A percentile compares a stretch with the other conserved stretches of the same genome.
Evolutionary conservation across 768 basidiomycete species (phyloP).

Genomic region (Rhizopogon vinicolor): DNA sequence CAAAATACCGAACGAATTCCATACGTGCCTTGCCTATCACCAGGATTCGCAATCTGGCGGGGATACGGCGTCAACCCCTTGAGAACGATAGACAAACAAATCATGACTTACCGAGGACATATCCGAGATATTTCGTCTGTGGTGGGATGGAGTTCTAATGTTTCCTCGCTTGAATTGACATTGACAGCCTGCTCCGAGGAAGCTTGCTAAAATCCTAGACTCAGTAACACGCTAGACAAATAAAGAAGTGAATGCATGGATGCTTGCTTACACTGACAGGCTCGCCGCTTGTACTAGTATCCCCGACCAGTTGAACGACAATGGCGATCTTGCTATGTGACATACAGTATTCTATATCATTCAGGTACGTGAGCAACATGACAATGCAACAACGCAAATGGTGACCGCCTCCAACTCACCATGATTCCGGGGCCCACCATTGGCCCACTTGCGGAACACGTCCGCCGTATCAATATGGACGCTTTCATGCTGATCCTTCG

Average conservation of each 20-base stretch:
- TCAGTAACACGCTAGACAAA: neutral
- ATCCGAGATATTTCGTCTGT: neutral
- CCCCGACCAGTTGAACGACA: neutral
- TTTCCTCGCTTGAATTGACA: neutral
- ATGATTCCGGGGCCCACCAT: neutral
- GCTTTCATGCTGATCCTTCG: no score
- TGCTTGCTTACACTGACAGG: neutral
- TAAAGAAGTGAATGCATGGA: neutral
- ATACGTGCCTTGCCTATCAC: neutral
- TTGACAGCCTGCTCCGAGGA: neutral
- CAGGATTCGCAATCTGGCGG: neutral
- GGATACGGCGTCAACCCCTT: neutral
- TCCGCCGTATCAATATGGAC: no score
- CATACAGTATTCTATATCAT: neutral
- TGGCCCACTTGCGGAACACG: neutral
- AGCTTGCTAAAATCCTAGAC: neutral
- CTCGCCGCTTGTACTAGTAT: neutral
- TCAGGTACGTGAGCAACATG: neutral
- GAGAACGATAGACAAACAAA: no score
- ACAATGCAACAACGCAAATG: no score
- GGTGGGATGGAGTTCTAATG: neutral
- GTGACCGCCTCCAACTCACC: neutral
- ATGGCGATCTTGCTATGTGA: neutral
- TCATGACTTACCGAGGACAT: neutral
- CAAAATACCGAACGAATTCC: neutral